phyloP scores from a whole-genome alignment of 2,329 filamentous ascomycete genomes.

The Dryadomyces sulphureus region DNA sequence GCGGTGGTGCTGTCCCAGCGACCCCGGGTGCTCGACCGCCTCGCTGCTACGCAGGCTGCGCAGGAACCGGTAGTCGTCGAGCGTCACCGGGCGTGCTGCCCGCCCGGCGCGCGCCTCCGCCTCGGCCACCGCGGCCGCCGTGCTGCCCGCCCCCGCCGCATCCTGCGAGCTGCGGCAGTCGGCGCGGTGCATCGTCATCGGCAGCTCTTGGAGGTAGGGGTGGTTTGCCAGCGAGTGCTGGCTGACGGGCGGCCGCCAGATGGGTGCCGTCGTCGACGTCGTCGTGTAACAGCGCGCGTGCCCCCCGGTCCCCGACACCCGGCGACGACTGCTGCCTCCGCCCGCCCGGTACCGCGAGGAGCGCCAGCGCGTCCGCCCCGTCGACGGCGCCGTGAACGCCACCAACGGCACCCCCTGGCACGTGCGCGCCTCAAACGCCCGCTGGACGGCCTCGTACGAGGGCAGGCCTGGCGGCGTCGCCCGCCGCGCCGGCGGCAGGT shows the following conservation, averaged over 20 bases:
- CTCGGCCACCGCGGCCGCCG: constrained; percentile 4
- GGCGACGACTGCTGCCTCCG: neutral
- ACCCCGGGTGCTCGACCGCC: neutral
- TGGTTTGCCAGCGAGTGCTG: constrained; percentile 10
- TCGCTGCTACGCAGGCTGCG: neutral
- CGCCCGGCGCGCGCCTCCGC: constrained; percentile 5
- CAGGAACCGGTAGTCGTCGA: constrained; percentile 10
- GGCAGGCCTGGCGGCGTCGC: constrained; percentile 11
- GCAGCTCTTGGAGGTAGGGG: constrained; percentile 4
- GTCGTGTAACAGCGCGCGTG: neutral
- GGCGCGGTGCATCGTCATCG: no score
- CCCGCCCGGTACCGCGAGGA: neutral
- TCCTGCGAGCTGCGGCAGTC: neutral
- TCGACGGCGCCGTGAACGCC: neutral
- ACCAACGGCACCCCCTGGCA: neutral
- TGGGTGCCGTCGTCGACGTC: neutral
- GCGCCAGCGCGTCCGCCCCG: neutral
- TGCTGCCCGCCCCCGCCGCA: neutral
- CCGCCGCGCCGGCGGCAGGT: constrained; percentile 6
- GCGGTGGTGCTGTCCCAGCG: neutral
- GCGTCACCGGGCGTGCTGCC: constrained; percentile 5
- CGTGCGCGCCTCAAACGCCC: neutral
- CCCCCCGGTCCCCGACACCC: neutral
- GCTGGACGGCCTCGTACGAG: constrained; percentile 8
- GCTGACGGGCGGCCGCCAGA: constrained; percentile 11